These are phyloP conservation scores for Apiospora hydei DNA, from an alignment of 2,329 filamentous ascomycete genomes.

Conservation along the genomic window DNA sequence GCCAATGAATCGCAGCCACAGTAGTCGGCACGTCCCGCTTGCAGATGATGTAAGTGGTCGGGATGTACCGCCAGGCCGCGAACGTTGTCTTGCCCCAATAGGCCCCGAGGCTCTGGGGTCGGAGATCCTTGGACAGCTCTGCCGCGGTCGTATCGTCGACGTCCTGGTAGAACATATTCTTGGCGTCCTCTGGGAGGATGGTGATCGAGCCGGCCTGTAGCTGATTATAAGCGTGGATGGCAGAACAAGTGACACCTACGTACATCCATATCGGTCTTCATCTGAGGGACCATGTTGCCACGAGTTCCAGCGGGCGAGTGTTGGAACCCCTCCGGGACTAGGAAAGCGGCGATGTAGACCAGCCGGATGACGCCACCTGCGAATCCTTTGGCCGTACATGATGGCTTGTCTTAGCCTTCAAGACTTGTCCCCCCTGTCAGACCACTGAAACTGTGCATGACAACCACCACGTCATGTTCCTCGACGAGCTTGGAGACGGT, in stretches of 20 bases:
- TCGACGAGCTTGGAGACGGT: constrained; percentile 32
- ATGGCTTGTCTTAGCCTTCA: constrained; percentile 34
- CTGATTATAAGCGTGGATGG: constrained; percentile 17
- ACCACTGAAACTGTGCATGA: constrained; percentile 37
- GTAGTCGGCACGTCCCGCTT: constrained; percentile 29
- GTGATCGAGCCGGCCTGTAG: constrained; percentile 31
- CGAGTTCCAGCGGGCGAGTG: constrained; percentile 24
- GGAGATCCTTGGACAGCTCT: constrained; percentile 32
- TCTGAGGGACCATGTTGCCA: background rate
- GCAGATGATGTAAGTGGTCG: constrained; percentile 35
- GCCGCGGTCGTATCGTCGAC: constrained; percentile 31
- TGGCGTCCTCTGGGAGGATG: constrained; percentile 33
- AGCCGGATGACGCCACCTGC: constrained; percentile 35
- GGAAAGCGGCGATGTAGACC: constrained; percentile 36
- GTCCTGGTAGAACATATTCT: constrained; percentile 38
- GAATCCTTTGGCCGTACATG: background rate
- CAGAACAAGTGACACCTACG: constrained; percentile 31
- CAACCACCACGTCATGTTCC: constrained; percentile 24
- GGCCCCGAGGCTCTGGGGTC: constrained; percentile 34
- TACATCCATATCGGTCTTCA: constrained; percentile 24
- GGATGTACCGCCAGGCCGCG: constrained; percentile 37
- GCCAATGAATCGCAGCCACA: constrained; percentile 28
- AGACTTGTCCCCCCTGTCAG: constrained; percentile 35
- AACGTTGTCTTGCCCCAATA: constrained; percentile 34
- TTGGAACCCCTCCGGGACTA: constrained; percentile 36